Conservation (phyloP, 2,329 filamentous ascomycete species). For the Xylariomycetidae sp. region DNA sequence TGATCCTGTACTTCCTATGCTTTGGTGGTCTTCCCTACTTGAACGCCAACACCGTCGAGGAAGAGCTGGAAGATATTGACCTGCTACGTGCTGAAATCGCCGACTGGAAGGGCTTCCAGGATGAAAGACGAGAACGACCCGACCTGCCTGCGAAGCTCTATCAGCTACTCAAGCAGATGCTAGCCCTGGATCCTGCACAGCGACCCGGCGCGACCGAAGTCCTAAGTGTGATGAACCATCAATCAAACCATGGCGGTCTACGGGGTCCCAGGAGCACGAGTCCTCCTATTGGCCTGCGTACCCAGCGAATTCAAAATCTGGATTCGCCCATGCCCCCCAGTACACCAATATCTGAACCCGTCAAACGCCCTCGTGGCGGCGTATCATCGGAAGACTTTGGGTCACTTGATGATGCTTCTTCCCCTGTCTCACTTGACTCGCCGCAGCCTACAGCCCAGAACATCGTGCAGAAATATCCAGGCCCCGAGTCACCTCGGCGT, state of each 20-base stretch:
- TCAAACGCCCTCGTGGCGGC: conserved; percentile 15
- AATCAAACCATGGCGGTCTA: conserved; percentile 46
- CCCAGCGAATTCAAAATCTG: conserved; percentile 48
- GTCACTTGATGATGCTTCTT: conserved; percentile 25
- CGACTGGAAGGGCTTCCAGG: conserved; percentile 81
- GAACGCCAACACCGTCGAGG: conserved; percentile 77
- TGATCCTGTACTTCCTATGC: conserved; percentile 98
- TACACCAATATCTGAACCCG: conserved; percentile 43
- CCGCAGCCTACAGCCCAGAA: conserved; percentile 24
- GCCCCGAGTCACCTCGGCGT: conserved; percentile 23
- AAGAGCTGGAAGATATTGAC: conserved; percentile 90
- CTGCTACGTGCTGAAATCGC: conserved; percentile 80
- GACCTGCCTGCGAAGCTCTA: conserved; percentile 87
- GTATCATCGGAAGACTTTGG: conserved; percentile 14
- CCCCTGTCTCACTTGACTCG: conserved; percentile 18
- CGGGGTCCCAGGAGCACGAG: conserved; percentile 30
- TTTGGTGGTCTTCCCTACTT: conserved; percentile 84
- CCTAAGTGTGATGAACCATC: conserved; percentile 68
- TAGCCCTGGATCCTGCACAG: conserved; percentile 71
- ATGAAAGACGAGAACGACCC: conserved; percentile 66
- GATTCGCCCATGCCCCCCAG: conserved; percentile 48
- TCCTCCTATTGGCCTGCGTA: conserved; percentile 35
- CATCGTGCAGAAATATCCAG: conserved; percentile 28
- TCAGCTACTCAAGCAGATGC: conserved; percentile 71
- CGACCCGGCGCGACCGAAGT: conserved; percentile 86